Base-by-base conservation (phyloP, 2,329 filamentous ascomycete genomes). In the Clonostachys sp. region DNA sequence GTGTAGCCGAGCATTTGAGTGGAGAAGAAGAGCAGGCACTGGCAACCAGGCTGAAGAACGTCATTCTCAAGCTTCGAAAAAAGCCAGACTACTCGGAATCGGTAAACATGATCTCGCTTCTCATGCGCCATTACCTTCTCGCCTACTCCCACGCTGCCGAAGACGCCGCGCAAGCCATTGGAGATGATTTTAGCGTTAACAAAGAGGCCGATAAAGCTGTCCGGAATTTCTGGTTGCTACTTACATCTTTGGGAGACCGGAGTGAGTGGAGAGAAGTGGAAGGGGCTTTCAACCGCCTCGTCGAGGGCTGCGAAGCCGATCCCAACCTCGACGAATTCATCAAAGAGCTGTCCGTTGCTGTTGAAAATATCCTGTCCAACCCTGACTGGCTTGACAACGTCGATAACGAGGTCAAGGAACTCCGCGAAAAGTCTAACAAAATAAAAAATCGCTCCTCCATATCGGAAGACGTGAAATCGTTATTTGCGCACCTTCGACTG, bases 41-140 rank as follows among this genome's bases (percentile, higher is more conserved):
- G 48, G 59, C 92, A 6, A 77, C 84, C 54, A 84, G 91, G 6
- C 71, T 97, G 44, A 92, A 91, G 64, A 75, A 86, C 57, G 84
- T 86, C 0, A 83, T 97, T 5, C 55, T 80, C 13, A 88, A 87
- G 38, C 76, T 97, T 13, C 78, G 88, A 8, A 78, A 89, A 58
- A 83, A 87, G 45, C 81, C 78, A 8, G 90, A 96, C 62, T 97
- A 97, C 62, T 83, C 86, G 0, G 84, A 91, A 43, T 96, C 91
- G 0, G 90, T 96, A 0, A 90, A 88, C 1, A 90, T 84, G 0
- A 66, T 97, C 34, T 81, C 87, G 0, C 67, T 84, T 8, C 74
- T 97, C 6, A 75, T 96, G 48, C 82, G 90, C 59, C 81, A 86
- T 40, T 96, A 95, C 63, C 85, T 88, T 10, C 72, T 82, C 51